Evolutionary conservation across 768 basidiomycete genomes (phyloP), one percentile per base, ranked within the genome.

Genomic region (Trametes cingulata): DNA sequence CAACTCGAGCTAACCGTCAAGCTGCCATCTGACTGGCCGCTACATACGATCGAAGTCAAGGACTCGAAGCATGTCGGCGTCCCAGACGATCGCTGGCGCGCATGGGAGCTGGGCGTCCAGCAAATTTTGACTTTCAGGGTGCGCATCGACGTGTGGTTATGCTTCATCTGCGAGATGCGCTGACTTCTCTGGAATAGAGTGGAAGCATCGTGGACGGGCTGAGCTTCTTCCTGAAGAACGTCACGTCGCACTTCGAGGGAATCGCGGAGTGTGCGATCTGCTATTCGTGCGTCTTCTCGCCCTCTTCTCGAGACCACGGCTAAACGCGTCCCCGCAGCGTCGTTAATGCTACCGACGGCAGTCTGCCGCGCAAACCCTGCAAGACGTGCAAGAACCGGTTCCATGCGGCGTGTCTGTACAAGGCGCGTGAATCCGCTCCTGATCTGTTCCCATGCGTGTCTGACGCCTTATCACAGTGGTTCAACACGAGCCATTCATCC

Each of bases 231-330:
- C 95, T 95, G 75, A 93, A 90, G 75, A 98, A 98, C 69, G 94
- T 95, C 43, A 80, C 85, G 0, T 80, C 91, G 19, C 93, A 98
- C 72, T 99, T 98, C 68, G 93, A 96, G 64, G 96, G 96, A 6
- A 90, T 95, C 71, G 91, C 91, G 2, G 94, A 96, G 67, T 99
- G 97, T 73, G 93, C 96, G 0, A 98, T 99, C 60, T 96, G 94
- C 69, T 96, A 95, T 72, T 93, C 91, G 89, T 94, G 67, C 69
- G 89, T 69, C 7, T 12, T 58, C 14, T 35, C 33, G 19, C 17
- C 10, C 15, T 6, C 29, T 49, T 10, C 35, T 49, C 22, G 41
- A 10, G 29, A 33, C 29, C 10, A 33, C 29, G 29, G 29, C 29
- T 33, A 10, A 33, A 33, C 10, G 29, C 29, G 29, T 10, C 10